Conservation (phyloP, 2,329 filamentous ascomycete species). For the Tolypocladium pustulatum region DNA sequence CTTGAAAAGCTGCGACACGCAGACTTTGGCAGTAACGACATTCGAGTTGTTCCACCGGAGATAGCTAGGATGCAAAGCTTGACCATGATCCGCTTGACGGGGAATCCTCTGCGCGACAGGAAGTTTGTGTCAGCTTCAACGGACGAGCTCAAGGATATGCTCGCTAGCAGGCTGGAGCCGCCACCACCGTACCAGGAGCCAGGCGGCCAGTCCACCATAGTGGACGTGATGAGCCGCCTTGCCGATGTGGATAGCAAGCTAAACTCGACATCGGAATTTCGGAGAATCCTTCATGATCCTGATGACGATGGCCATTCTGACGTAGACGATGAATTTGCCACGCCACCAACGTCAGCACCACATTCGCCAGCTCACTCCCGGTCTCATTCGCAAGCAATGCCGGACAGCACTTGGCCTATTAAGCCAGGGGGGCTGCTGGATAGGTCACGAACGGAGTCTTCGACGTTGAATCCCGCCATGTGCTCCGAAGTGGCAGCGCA, state of each 20-base stretch:
- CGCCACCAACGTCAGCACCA: constrained; percentile 44
- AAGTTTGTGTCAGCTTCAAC: constrained; percentile 74
- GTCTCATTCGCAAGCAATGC: constrained; percentile 33
- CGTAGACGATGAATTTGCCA: constrained; percentile 41
- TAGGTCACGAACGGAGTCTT: constrained; percentile 54
- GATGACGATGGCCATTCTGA: constrained; percentile 40
- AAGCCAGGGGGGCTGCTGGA: constrained; percentile 57
- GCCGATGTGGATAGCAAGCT: constrained; percentile 17
- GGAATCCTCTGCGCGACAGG: constrained; percentile 85
- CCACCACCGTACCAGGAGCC: constrained; percentile 29
- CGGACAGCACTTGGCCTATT: constrained; percentile 37
- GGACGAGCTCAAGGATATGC: constrained; percentile 67
- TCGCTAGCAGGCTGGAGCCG: constrained; percentile 57
- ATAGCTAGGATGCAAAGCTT: constrained; percentile 73
- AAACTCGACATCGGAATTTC: background rate
- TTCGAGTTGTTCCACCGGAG: constrained; percentile 63
- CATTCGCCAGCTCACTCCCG: constrained; percentile 37
- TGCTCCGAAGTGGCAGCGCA: constrained; percentile 43
- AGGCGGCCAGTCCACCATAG: constrained; percentile 7
- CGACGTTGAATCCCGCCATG: constrained; percentile 46
- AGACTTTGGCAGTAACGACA: constrained; percentile 78
- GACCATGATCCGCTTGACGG: constrained; percentile 63
- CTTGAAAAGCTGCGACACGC: constrained; percentile 62
- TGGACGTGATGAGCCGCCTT: constrained; percentile 14
- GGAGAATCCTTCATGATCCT: constrained; percentile 12